These are phyloP conservation scores for Mycena galericulata DNA, from an alignment of 768 basidiomycete species.

Conservation along the genomic window DNA sequence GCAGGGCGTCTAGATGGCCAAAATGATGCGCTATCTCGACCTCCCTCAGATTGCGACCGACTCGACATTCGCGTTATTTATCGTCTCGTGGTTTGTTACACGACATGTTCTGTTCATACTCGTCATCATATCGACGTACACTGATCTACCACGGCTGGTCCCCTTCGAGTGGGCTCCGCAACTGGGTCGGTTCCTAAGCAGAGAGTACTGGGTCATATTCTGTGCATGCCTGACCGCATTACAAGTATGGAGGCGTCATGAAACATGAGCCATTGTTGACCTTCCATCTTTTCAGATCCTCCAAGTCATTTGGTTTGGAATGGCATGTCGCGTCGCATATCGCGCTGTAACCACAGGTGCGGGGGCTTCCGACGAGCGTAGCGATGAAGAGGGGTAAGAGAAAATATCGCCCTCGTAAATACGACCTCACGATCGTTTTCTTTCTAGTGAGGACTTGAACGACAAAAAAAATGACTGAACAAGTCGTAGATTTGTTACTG, in stretches of 20 bases:
- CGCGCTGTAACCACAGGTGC: constrained; percentile 76
- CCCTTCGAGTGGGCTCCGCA: constrained; percentile 70
- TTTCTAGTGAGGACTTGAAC: constrained; percentile 38
- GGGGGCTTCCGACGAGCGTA: constrained; percentile 86
- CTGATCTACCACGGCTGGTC: constrained; percentile 63
- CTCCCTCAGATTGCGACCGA: constrained; percentile 75
- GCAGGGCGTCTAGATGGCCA: constrained; percentile 74
- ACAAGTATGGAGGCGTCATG: constrained; percentile 61
- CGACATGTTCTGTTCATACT: constrained; percentile 86
- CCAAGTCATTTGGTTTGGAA: constrained; percentile 86
- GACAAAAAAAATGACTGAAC: constrained; percentile 43
- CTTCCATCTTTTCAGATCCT: constrained; percentile 60
- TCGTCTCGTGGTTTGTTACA: constrained; percentile 91
- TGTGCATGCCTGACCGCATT: constrained; percentile 64
- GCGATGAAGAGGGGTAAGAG: constrained; percentile 81
- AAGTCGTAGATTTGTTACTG: constrained; percentile 3
- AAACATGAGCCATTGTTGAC: constrained; percentile 16
- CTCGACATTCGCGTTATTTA: constrained; percentile 80
- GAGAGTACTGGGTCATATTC: constrained; percentile 60
- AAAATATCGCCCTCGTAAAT: background rate
- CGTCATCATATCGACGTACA: constrained; percentile 71
- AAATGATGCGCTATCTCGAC: constrained; percentile 92
- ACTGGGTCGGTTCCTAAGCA: constrained; percentile 67
- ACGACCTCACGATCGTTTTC: background rate
- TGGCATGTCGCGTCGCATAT: constrained; percentile 89